phyloP scores from a whole-genome alignment of 106 monocot species.

The Cymbidium sinense region DNA sequence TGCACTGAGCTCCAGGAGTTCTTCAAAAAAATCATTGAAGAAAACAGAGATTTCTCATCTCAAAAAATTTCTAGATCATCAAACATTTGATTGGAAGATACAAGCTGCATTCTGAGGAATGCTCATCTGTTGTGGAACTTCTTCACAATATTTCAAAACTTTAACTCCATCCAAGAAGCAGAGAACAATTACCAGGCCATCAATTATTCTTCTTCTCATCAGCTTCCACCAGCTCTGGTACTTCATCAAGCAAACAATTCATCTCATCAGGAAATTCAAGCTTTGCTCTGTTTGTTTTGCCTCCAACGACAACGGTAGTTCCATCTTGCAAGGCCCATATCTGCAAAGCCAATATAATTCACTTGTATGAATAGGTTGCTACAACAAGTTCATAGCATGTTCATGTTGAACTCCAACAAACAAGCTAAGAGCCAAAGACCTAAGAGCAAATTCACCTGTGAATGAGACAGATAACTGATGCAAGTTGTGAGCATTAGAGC shows the following conservation, averaged over 20 bases:
- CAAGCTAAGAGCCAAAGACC: background rate
- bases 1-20: background rate
- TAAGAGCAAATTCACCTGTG: conserved; percentile 44
- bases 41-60: background rate
- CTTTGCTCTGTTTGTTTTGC: conserved; percentile 84
- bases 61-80: background rate
- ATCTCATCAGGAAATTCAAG: conserved; percentile 90
- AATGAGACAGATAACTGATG: conserved; percentile 89
- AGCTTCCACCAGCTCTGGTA: conserved; percentile 58
- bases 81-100: no score
- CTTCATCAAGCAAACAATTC: conserved; percentile 64
- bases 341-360: conserved; percentile 25
- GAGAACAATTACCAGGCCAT: background rate
- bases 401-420: background rate
- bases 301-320: conserved; percentile 77
- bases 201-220: conserved; percentile 12
- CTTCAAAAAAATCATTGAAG: background rate
- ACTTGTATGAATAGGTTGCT: background rate
- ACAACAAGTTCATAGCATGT: background rate
- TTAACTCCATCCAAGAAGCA: background rate
- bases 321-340: conserved; percentile 99
- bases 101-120: background rate
- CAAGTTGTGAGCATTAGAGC: conserved; percentile 93
- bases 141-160: background rate
- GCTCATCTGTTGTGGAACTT: background rate